Base-by-base conservation (phyloP, 768 basidiomycete species). In the Pisolithus marmoratus region DNA sequence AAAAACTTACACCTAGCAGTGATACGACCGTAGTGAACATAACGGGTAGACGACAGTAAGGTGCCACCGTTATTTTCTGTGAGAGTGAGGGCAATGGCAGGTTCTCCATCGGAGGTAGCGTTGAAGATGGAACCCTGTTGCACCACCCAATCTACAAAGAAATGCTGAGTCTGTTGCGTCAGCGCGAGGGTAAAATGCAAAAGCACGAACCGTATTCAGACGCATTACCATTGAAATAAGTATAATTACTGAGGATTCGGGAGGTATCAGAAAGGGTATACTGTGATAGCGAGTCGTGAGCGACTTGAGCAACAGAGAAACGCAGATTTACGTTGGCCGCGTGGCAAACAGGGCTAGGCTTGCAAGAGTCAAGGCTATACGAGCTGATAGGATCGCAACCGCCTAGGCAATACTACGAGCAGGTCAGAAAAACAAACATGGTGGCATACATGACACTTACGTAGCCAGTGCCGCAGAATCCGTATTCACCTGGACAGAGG, bases 371-470 rank as follows among this genome's bases (percentile, higher is more conserved):
- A 37, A 85, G 67, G 3, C 77, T 64, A 60, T 82, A 60, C 6
- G 90, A 93, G 40, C 74, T 69, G 27, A 90, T 74, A 19, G 91
- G 89, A 61, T 93, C 82, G 72, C 91, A 94, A n/a, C 91, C 91
- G 44, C 87, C 88, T 31, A 90, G 72, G 63, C 90, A 92, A 65
- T 83, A 92, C 83, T 89, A 58, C 19, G 47, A 27, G 11, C 26
- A 40, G 17, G 20, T 63, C 49, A 63, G 58, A 48, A 48, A n/a
- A 26, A 31, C 29, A 22, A 24, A 42, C 37, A 38, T 36, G 34
- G 24, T 34, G 1, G 9, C 8, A 22, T 11, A 5, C 38, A n/a
- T 7, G 11, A 48, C 22, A 61, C 72, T 50, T 42, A 77, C 75
- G 44, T 62, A 59, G 41, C 72, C 72, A 34, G 60, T 60, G 17